Evolutionary conservation across 331 rosid species (phyloP), one percentile per base, ranked within the genome.

Genomic region (Quercus lobata): DNA sequence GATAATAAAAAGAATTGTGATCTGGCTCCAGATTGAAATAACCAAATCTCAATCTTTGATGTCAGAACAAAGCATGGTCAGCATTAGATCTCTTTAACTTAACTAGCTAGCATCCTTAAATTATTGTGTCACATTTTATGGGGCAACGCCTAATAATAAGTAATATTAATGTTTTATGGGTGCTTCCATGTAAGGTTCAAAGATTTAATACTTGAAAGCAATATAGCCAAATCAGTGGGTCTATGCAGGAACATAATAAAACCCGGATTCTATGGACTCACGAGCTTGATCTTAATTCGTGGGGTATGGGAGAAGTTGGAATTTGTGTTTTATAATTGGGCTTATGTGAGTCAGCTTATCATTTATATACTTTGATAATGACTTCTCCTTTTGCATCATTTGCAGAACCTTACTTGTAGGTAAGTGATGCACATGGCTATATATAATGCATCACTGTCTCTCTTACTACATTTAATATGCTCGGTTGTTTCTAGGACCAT

Each of bases 331-430:
- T 29, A 24, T 22, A 6, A 52, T 29, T 56, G 37, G 62, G 7
- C 52, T 69, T 56, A 41, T 2, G 12, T 37, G 46, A 57, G 63
- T 78, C 80, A 71, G 82, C 84, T 70, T 77, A 83, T 85, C 81
- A 54, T 69, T 53, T 73, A 17, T 10, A 57, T 32, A 30, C 16
- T 10, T 11, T 57, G 77, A 77, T 77, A 86, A 84, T 62, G 24
- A 74, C 65, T 76, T 54, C 25, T 4, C 34, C 76, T 71, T 78
- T 83, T 77, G 63, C 79, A 34, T 54, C 56, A 61, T 34, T 34
- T 34, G n/a, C 63, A 71, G 81, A 78, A 82, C 72, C 75, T 74
- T 7, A 76, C 68, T 78, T 69, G 57, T 25, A 35, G 53, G 60
- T 15, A 24, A 11, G 79, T 75, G 17, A 52, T 72, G 75, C 71